Evolutionary conservation across 2,329 filamentous ascomycete species (phyloP), one percentile per base, ranked within the genome.

Genomic region (Claviceps paspali): DNA sequence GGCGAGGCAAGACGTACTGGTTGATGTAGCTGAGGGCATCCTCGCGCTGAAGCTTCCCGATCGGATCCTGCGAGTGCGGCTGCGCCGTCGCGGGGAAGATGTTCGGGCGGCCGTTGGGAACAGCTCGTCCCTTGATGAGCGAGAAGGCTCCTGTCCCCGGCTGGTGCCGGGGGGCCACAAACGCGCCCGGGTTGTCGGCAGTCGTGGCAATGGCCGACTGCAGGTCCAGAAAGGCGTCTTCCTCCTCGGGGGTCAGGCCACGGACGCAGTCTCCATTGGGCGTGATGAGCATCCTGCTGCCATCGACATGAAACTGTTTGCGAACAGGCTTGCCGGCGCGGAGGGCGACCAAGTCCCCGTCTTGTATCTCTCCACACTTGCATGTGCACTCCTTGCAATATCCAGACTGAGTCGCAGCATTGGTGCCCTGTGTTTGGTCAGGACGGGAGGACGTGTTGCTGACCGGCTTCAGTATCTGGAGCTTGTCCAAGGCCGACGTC

Each of bases 231-330:
- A 81, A 87, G 4, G 70, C 68, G 24, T 77, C 65, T 50, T 87
- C 82, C 43, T 87, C 76, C 29, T 79, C 73, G 4, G 68, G 59
- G 1, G 68, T 76, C 38, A 91, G 59, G 40, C 81, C 79, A 45
- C 79, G 76, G n/a, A 88, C 65, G 51, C 80, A 82, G 43, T 83
- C 77, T 9, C 82, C 82, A 43, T 80, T 76, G 0, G 82, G 79
- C 0, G 82, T 86, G 36, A 87, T 73, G 46, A 87, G 68, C 44
- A 82, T 75, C 19, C 79, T 69, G 52, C 70, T 68, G 38, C 74
- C 76, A 43, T 80, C 76, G 2, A 75, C 62, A 35, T 59, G 57
- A 34, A 59, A 59, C 28, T 76, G 57, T 52, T 79, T 79, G 41
- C 67, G 70, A 7, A 80, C 71, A 9, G 73, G 61, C 42, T 67